Percentiles rank a stretch among this genome's conserved stretches.
These are phyloP conservation scores for Pulveroboletus sp. DNA, from an alignment of 768 basidiomycete species.

Conservation along the genomic window DNA sequence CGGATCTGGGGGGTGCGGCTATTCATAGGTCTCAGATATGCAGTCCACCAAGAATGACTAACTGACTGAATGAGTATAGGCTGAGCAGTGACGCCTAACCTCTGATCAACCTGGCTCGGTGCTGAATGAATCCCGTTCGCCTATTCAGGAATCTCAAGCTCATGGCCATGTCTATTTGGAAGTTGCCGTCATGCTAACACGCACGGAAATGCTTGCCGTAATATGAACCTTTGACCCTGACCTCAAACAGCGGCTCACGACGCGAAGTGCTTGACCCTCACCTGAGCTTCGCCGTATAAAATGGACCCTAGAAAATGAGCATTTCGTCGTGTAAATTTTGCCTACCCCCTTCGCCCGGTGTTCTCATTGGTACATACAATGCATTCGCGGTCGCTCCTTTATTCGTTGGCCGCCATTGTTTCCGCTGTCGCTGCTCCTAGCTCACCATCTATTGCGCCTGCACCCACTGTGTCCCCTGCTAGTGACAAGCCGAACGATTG, in stretches of 20 bases:
- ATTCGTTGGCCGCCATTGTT: constrained; percentile 15
- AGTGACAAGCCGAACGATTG: constrained; percentile 45
- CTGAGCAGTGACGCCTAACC: too few relatives aligned
- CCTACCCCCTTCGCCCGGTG: constrained; percentile 9
- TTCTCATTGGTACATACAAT: constrained; percentile 16
- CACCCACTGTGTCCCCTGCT: constrained; percentile 45
- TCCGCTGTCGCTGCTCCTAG: constrained; percentile 19
- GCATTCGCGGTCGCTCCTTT: constrained; percentile 32
- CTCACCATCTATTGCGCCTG: constrained; percentile 24
- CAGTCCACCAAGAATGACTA: background rate
- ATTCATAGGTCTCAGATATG: background rate
- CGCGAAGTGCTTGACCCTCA: background rate
- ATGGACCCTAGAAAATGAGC: constrained; percentile 1
- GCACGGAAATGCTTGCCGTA: constrained; percentile 2
- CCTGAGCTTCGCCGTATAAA: constrained; percentile 18
- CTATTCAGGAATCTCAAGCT: too few relatives aligned
- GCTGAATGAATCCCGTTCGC: too few relatives aligned
- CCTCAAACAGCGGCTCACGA: background rate
- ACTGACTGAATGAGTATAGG: too few relatives aligned
- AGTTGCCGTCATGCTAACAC: too few relatives aligned
- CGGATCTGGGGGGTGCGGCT: background rate
- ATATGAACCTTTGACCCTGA: constrained; percentile 5
- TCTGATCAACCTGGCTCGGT: too few relatives aligned
- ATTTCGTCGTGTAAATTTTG: constrained; percentile 23
- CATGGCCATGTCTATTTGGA: too few relatives aligned